Percentiles rank a stretch among this genome's conserved stretches.
Conservation (phyloP, 768 basidiomycete genomes). For the Pleurotus tuber-regium region DNA sequence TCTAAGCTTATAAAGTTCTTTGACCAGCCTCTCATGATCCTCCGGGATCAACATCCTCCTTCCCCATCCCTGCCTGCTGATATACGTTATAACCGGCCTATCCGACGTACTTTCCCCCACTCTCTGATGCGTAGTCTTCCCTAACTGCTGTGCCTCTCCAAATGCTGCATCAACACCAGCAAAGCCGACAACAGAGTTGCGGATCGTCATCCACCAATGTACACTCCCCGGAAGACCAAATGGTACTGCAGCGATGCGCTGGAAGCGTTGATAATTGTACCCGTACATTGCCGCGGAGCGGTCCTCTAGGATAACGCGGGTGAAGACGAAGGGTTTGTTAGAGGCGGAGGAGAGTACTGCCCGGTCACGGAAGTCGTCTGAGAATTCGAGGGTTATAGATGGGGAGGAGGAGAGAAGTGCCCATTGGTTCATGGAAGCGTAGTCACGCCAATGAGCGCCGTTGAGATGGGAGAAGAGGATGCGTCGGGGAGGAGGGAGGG, state of each 20-base stretch:
- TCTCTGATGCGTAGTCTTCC: neutral
- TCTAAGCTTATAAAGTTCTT: conserved; percentile 66
- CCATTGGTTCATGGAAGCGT: conserved; percentile 89
- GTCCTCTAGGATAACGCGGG: conserved; percentile 86
- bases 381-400: conserved; percentile 75
- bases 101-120: conserved; percentile 43
- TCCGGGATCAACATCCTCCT: conserved; percentile 74
- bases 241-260: conserved; percentile 73
- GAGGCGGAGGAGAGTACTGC: conserved; percentile 41
- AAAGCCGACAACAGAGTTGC: conserved; percentile 71
- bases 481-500: conserved; percentile 71
- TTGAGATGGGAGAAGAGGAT: conserved; percentile 75
- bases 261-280: conserved; percentile 61
- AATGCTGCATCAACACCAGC: conserved; percentile 50
- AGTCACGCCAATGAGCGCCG: conserved; percentile 85
- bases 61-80: conserved; percentile 87
- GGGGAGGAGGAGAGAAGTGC: conserved; percentile 81
- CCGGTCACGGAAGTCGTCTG: conserved; percentile 82
- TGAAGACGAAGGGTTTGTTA: conserved; percentile 72
- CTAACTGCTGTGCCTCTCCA: neutral
- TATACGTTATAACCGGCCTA: conserved; percentile 86
- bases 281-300: conserved; percentile 82
- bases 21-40: conserved; percentile 78
- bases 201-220: conserved; percentile 83
- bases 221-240: conserved; percentile 72